These are phyloP conservation scores for Castanea crenata DNA, from an alignment of 306 rosid genomes.

Conservation along the genomic window DNA sequence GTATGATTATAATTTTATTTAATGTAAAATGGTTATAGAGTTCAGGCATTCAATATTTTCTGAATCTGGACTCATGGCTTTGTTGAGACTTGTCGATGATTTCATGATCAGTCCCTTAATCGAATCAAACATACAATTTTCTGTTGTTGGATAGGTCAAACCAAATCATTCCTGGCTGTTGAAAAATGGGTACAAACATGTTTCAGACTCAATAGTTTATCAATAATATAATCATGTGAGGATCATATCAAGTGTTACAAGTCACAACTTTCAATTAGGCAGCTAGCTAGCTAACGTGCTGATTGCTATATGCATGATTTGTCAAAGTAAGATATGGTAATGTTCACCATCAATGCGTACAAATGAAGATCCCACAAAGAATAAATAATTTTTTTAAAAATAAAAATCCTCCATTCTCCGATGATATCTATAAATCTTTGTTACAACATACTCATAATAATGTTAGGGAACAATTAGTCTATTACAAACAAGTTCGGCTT, in stretches of 20 bases:
- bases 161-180: not conserved
- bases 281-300: not conserved
- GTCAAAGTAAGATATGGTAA: not conserved
- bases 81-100: no score
- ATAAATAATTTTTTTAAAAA: no score
- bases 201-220: not conserved
- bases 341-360: not conserved
- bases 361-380: no score
- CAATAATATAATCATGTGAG: not conserved
- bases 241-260: not conserved
- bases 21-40: not conserved
- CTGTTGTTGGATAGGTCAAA: not conserved
- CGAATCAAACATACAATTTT: not conserved
- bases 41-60: not conserved
- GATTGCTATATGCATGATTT: not conserved
- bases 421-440: no score
- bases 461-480: no score
- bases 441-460: no score
- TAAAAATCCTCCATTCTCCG: no score
- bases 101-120: no score
- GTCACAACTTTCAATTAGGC: not conserved
- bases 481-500: no score
- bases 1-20: not conserved
- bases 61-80: no score
- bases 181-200: not conserved